Conservation (phyloP, 2,329 filamentous ascomycete species). For the Paecilomyces niveus region DNA sequence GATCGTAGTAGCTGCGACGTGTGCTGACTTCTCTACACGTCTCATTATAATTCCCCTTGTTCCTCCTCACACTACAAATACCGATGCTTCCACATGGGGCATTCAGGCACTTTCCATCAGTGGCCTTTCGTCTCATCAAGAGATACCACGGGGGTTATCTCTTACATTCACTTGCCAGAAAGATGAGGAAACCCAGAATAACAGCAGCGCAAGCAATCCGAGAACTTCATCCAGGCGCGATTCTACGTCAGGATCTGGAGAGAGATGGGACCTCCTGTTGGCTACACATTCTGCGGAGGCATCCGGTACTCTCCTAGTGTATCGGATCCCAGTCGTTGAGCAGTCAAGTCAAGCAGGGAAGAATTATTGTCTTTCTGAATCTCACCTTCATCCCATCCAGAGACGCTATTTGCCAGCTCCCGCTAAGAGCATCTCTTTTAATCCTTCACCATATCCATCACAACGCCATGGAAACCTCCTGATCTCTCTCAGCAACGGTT, state of each 20-base stretch:
- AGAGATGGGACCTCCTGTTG: conserved; percentile 38
- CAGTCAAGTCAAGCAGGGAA: conserved; percentile 10
- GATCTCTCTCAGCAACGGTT: conserved; percentile 48
- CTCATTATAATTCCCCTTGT: conserved; percentile 49
- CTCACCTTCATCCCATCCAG: conserved; percentile 38
- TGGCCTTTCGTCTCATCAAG: conserved; percentile 42
- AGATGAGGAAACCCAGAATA: conserved; percentile 20
- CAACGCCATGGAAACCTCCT: conserved; percentile 49
- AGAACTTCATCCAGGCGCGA: conserved; percentile 11
- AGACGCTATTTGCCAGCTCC: conserved; percentile 43
- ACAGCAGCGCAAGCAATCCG: conserved; percentile 22
- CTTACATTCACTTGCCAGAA: conserved; percentile 47
- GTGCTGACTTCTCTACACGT: conserved; percentile 50
- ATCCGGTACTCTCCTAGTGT: conserved; percentile 37
- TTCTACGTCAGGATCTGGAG: conserved; percentile 8
- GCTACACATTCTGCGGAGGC: conserved; percentile 40
- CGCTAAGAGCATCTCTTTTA: conserved; percentile 48
- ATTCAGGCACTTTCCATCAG: conserved; percentile 44
- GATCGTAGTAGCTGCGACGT: conserved; percentile 49
- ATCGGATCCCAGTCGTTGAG: conserved; percentile 33
- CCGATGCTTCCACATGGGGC: conserved; percentile 28
- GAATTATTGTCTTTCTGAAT: conserved; percentile 21
- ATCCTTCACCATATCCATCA: conserved; percentile 46
- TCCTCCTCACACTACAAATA: conserved; percentile 41
- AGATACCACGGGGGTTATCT: conserved; percentile 44